Percentiles rank a stretch among this genome's conserved stretches.
Conservation (phyloP, 2,329 filamentous ascomycete genomes). For the Ophiostoma montium region DNA sequence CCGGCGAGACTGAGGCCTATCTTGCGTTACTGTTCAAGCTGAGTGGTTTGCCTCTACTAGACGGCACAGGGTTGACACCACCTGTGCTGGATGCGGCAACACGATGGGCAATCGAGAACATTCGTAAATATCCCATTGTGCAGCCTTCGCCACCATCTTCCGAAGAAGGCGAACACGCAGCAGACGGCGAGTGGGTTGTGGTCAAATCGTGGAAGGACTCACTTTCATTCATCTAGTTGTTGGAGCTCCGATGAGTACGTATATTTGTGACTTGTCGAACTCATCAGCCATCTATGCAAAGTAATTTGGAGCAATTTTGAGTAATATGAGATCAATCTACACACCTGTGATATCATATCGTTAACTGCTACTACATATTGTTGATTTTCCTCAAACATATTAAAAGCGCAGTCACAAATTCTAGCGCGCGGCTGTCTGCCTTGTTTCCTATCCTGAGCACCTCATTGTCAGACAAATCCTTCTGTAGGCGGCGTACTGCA, state of each 20-base stretch:
- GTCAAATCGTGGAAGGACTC: not conserved
- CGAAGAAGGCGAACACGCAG: not conserved
- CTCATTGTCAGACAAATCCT: too few species aligned
- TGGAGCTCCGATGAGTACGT: not conserved
- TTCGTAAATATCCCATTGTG: conserved; percentile 31
- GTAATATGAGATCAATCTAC: too few species aligned
- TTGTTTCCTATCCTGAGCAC: too few species aligned
- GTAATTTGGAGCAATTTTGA: too few species aligned
- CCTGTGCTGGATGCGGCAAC: conserved; percentile 29
- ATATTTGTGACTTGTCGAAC: too few species aligned
- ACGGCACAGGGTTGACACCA: conserved; percentile 32
- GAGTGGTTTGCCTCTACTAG: conserved; percentile 33
- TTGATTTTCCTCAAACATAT: too few species aligned
- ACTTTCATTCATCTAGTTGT: conserved; percentile 1
- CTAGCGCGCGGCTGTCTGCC: too few species aligned
- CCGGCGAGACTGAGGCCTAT: conserved; percentile 34
- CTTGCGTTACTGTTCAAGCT: conserved; percentile 31
- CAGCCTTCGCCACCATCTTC: not conserved
- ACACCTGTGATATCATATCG: too few species aligned
- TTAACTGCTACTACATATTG: too few species aligned
- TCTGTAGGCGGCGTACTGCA: too few species aligned
- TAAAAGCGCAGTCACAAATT: too few species aligned
- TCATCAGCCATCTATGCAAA: too few species aligned
- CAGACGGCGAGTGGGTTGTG: conserved; percentile 3
- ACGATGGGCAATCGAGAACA: conserved; percentile 32